Conservation (phyloP, 305 asterid species). For the Rubia tinctorum region DNA sequence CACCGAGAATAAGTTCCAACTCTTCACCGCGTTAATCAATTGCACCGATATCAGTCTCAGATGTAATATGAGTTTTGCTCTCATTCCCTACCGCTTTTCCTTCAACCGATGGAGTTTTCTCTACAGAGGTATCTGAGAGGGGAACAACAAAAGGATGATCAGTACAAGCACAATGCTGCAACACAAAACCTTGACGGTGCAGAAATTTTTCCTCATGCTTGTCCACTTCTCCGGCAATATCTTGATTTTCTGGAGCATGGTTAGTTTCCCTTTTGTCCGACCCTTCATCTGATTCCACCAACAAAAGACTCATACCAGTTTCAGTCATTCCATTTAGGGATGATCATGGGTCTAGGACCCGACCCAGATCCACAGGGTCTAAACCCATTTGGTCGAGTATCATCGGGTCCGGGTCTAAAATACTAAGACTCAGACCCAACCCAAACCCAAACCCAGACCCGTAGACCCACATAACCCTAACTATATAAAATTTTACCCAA, state of each 20-base stretch:
- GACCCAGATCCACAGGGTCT: no score
- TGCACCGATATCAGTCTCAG: neutral
- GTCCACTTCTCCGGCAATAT: neutral
- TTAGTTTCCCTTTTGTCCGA: neutral
- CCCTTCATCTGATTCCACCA: neutral
- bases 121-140: neutral
- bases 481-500: no score
- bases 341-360: no score
- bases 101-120: neutral
- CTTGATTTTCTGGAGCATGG: neutral
- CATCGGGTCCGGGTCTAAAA: no score
- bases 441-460: no score
- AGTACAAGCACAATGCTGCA: neutral
- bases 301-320: no score
- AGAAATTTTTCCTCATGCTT: no score
- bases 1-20: constrained; percentile 12
- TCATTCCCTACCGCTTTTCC: neutral
- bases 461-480: no score
- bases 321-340: no score
- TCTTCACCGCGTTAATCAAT: neutral
- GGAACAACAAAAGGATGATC: neutral
- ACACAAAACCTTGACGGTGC: neutral
- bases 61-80: neutral
- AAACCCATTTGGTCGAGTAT: no score
- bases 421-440: no score